A percentile compares a stretch with the other conserved stretches of the same genome.
Conservation (phyloP, 1,284 basidiomycete genomes). For the Naganishia cerealis region DNA sequence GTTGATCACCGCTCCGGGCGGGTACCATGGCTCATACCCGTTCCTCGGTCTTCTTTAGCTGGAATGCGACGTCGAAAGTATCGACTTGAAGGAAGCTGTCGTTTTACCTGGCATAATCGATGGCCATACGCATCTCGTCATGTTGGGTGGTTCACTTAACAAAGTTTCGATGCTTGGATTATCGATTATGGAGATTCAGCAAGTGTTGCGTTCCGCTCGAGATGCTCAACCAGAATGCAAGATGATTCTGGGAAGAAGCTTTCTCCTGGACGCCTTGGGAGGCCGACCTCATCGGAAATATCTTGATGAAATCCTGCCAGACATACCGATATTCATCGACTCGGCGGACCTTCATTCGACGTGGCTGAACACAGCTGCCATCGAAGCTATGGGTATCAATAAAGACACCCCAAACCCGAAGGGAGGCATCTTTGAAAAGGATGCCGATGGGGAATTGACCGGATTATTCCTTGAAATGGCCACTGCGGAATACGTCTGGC, state of each 20-base stretch:
- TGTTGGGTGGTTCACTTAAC: conserved; percentile 38
- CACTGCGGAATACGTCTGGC: conserved; percentile 40
- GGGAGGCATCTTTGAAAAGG: conserved; percentile 41
- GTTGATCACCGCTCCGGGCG: not conserved
- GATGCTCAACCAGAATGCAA: conserved; percentile 30
- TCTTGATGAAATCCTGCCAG: conserved; percentile 39
- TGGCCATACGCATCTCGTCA: conserved; percentile 42
- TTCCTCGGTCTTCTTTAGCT: not conserved
- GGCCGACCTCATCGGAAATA: conserved; percentile 32
- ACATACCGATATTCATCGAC: conserved; percentile 44
- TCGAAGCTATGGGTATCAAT: conserved; percentile 39
- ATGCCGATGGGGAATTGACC: conserved; percentile 38
- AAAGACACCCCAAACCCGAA: conserved; percentile 34
- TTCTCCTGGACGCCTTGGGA: conserved; percentile 37
- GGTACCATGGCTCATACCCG: not conserved
- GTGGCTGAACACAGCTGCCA: conserved; percentile 41
- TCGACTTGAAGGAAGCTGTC: conserved; percentile 37
- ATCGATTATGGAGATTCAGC: conserved; percentile 35
- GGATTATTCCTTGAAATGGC: conserved; percentile 41
- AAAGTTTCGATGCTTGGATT: conserved; percentile 33
- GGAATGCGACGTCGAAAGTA: not conserved
- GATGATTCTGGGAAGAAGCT: conserved; percentile 37
- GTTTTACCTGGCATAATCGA: conserved; percentile 44
- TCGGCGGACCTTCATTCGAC: conserved; percentile 41
- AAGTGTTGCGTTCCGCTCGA: conserved; percentile 16